Evolutionary conservation across 208 protist genomes (phyloP).

Genomic region (Leishmania major): DNA sequence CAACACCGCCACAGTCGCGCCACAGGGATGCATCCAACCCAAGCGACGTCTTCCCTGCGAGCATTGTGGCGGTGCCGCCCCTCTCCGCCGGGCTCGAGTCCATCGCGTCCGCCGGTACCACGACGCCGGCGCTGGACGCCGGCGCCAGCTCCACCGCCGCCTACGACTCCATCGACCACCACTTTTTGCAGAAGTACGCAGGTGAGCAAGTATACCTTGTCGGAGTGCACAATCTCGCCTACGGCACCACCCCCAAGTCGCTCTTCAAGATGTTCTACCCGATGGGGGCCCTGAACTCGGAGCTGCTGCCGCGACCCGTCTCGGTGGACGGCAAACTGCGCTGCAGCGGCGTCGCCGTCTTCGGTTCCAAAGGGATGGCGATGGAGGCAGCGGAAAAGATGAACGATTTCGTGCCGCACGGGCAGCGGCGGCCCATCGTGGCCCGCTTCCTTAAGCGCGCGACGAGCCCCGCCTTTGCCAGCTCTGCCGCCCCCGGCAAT

Average conservation of each 20-base stretch:
- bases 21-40: conserved; percentile 39
- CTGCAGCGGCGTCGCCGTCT: conserved; percentile 71
- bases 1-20: conserved; percentile 30
- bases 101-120: neutral
- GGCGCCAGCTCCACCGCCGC: neutral
- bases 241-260: conserved; percentile 41
- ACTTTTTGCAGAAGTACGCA: conserved; percentile 50
- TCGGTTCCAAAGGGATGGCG: conserved; percentile 54
- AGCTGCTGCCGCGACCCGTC: conserved; percentile 49
- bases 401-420: conserved; percentile 61
- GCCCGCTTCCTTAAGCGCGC: conserved; percentile 45
- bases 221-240: conserved; percentile 67
- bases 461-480: neutral
- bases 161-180: conserved; percentile 55
- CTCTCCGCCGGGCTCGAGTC: conserved; percentile 36
- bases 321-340: conserved; percentile 46
- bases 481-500: neutral
- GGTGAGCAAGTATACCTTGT: conserved; percentile 51
- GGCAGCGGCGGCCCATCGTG: conserved; percentile 55
- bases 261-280: conserved; percentile 78
- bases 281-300: conserved; percentile 61
- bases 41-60: conserved; percentile 1
- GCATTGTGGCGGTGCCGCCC: conserved; percentile 21
- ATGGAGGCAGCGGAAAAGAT: conserved; percentile 71
- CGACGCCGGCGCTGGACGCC: neutral